Percentiles rank a stretch among this genome's conserved stretches.
These are phyloP conservation scores for Zoysia pacifica DNA, from an alignment of 176 grass and related monocot genomes.

Conservation along the genomic window DNA sequence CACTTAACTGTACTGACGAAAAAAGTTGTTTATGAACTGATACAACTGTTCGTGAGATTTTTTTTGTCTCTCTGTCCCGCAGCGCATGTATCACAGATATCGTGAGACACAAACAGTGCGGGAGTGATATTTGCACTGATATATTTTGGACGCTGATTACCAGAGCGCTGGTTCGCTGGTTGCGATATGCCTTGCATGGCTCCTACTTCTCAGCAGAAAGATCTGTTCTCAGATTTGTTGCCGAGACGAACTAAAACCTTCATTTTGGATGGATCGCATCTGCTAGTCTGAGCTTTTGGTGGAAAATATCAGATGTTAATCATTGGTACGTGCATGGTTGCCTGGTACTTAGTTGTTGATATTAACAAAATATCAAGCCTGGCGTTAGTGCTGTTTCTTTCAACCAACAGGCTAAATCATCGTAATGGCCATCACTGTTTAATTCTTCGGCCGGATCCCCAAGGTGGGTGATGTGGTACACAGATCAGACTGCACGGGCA, in stretches of 20 bases:
- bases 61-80: no score
- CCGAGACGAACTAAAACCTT: neutral
- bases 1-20: neutral
- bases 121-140: neutral
- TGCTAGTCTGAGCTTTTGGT: slow-evolving; percentile 14
- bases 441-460: no score
- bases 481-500: slow-evolving; percentile 8
- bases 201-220: neutral
- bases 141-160: neutral
- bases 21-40: neutral
- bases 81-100: neutral
- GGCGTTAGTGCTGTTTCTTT: neutral
- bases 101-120: neutral
- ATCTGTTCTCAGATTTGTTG: neutral
- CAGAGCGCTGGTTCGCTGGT: neutral
- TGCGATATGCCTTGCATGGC: neutral
- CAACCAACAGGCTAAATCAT: no score
- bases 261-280: neutral
- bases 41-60: neutral
- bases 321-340: slow-evolving; percentile 5
- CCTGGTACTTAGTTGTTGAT: neutral
- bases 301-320: slow-evolving; percentile 33
- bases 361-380: neutral
- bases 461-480: neutral
- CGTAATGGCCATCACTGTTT: no score